Evolutionary conservation across 495 filamentous ascomycete species (phyloP).

Genomic region (Podospora didyma): DNA sequence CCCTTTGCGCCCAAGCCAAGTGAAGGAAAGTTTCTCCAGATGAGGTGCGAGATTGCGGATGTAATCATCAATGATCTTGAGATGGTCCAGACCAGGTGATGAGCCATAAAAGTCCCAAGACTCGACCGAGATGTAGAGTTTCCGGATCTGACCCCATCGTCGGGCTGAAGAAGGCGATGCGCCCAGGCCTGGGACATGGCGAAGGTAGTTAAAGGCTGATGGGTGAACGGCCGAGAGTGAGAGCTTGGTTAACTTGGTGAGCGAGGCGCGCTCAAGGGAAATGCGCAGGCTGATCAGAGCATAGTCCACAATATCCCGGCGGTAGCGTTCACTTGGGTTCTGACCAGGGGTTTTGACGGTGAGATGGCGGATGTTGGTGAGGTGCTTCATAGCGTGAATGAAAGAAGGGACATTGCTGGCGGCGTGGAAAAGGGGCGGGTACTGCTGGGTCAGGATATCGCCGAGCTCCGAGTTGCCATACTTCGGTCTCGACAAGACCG

Average conservation of each 20-base stretch:
- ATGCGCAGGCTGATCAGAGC: conserved; percentile 76
- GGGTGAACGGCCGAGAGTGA: conserved; percentile 66
- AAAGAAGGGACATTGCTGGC: conserved; percentile 80
- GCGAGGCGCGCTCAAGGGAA: conserved; percentile 62
- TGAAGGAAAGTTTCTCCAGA: conserved; percentile 62
- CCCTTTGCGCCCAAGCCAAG: conserved; percentile 64
- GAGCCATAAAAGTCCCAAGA: conserved; percentile 54
- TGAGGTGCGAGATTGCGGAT: conserved; percentile 58
- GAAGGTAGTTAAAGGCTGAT: conserved; percentile 65
- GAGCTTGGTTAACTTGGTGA: conserved; percentile 56
- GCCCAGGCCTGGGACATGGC: conserved; percentile 61
- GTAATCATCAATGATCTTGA: conserved; percentile 72
- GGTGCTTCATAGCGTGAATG: conserved; percentile 59
- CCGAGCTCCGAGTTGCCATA: conserved; percentile 59
- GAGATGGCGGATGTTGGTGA: conserved; percentile 63
- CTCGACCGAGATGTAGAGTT: conserved; percentile 65
- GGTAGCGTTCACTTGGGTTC: conserved; percentile 59
- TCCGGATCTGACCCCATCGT: conserved; percentile 68
- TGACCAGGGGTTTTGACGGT: conserved; percentile 69
- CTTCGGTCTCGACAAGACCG: conserved; percentile 49
- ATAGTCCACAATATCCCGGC: conserved; percentile 74
- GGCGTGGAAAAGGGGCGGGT: conserved; percentile 76
- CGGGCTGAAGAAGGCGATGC: conserved; percentile 56
- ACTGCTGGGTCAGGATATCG: conserved; percentile 74
- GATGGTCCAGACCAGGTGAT: conserved; percentile 58